A percentile compares a stretch with the other conserved stretches of the same genome.
Evolutionary conservation across 2,329 filamentous ascomycete genomes (phyloP).

Genomic region (Bipolaris bicolor): DNA sequence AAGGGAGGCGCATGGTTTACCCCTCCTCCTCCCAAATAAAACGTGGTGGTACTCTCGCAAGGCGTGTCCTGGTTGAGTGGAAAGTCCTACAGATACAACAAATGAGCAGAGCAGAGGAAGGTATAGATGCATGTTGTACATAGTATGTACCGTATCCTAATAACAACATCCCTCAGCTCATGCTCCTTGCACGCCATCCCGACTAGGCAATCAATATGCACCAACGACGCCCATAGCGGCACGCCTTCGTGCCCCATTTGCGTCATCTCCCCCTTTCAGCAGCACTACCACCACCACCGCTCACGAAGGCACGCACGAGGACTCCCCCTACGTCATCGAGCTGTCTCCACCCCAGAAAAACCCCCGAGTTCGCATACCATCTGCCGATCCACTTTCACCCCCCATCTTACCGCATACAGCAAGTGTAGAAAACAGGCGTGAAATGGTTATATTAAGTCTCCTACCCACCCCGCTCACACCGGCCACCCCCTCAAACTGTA

Average conservation of each 20-base stretch:
- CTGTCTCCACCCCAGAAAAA: not conserved
- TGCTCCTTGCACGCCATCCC: too few species aligned
- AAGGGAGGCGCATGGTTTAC: constrained; percentile 41
- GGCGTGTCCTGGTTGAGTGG: not conserved
- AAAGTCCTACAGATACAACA: not conserved
- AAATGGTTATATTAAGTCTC: constrained; percentile 16
- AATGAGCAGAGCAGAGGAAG: constrained; percentile 2
- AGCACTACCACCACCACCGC: not conserved
- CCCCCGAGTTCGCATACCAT: not conserved
- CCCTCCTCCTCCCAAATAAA: constrained; percentile 31
- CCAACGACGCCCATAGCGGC: not conserved
- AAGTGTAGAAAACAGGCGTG: constrained; percentile 19
- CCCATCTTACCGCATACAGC: constrained; percentile 14
- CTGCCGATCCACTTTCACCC: not conserved
- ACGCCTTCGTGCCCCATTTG: not conserved
- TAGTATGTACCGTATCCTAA: not conserved
- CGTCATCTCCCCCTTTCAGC: not conserved
- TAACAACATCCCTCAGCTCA: too few species aligned
- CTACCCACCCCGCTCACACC: not conserved
- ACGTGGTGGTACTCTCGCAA: not conserved
- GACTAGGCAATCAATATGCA: not conserved
- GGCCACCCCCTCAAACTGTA: too few species aligned
- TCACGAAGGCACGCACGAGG: too few species aligned
- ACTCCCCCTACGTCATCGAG: not conserved
- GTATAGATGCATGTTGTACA: not conserved